These are phyloP conservation scores for Phytophthora idaei DNA, from an alignment of 352 stramenopile genomes.

Conservation along the genomic window DNA sequence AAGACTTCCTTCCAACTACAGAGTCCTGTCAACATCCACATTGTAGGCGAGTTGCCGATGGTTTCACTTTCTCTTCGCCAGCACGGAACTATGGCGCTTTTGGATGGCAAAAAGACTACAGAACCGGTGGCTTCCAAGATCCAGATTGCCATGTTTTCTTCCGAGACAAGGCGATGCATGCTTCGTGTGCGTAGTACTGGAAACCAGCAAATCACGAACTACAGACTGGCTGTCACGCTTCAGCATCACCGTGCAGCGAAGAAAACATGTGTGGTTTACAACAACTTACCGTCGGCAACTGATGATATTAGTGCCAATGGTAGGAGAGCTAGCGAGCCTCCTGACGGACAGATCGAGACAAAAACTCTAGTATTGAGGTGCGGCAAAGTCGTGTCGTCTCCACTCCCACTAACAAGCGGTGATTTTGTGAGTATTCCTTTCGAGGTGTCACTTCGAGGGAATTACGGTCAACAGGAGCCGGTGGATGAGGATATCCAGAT, in stretches of 20 bases:
- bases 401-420: slow-evolving; percentile 38
- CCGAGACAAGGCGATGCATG: slow-evolving; percentile 64
- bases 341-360: slow-evolving; percentile 18
- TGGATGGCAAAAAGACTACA: slow-evolving; percentile 3
- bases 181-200: slow-evolving; percentile 60
- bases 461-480: slow-evolving; percentile 16
- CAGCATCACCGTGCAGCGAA: slow-evolving; percentile 35
- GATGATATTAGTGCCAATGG: slow-evolving; percentile 3
- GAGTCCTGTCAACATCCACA: slow-evolving; percentile 33
- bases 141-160: slow-evolving; percentile 69
- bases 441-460: slow-evolving; percentile 37
- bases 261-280: slow-evolving; percentile 50
- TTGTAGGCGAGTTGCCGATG: slow-evolving; percentile 55
- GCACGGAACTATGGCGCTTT: slow-evolving; percentile 37
- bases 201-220: slow-evolving; percentile 47
- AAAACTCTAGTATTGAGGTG: slow-evolving; percentile 27
- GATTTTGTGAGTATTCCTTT: slow-evolving; percentile 48
- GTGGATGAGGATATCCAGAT: slow-evolving; percentile 50
- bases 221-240: slow-evolving; percentile 42
- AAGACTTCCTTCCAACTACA: slow-evolving; percentile 57
- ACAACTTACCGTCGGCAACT: slow-evolving; percentile 35
- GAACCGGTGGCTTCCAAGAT: slow-evolving; percentile 17
- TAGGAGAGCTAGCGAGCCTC: background rate
- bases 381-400: slow-evolving; percentile 23
- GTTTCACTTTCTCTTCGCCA: slow-evolving; percentile 57